Evolutionary conservation across 164 flowering plant genomes (phyloP).

Genomic region (Vitis amurensis): DNA sequence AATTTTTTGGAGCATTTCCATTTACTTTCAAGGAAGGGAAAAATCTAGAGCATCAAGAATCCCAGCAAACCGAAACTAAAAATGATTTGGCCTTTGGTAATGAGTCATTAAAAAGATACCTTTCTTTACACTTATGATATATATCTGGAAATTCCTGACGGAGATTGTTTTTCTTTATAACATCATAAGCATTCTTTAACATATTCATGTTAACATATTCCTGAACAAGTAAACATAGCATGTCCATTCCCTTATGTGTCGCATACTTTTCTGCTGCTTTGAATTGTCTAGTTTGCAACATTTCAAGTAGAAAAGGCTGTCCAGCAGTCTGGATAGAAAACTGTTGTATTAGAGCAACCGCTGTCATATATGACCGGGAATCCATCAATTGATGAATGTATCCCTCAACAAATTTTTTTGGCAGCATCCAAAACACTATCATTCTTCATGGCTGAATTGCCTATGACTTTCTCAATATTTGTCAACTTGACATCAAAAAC

Average conservation of each 20-base stretch:
- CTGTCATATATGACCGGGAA: constrained; percentile 64
- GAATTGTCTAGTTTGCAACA: constrained; percentile 59
- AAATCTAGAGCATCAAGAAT: not conserved
- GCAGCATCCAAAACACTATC: constrained; percentile 33
- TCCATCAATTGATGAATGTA: constrained; percentile 54
- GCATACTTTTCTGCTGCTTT: constrained; percentile 97
- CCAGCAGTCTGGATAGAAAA: constrained; percentile 68
- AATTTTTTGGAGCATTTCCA: constrained; percentile 15
- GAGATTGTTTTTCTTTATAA: constrained; percentile 76
- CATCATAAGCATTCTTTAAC: constrained; percentile 57
- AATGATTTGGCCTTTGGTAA: not conserved
- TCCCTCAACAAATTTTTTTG: constrained; percentile 47
- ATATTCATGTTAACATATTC: constrained; percentile 60
- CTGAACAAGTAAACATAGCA: constrained; percentile 64
- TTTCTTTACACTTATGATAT: constrained; percentile 66
- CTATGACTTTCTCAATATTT: constrained; percentile 50
- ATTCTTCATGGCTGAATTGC: constrained; percentile 27
- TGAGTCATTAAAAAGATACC: constrained; percentile 31
- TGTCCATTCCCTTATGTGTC: constrained; percentile 80
- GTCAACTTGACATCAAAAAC: constrained; percentile 53
- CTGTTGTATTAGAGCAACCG: constrained; percentile 65
- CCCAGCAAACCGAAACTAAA: too few species aligned
- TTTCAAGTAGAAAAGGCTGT: constrained; percentile 57
- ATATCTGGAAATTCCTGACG: constrained; percentile 71
- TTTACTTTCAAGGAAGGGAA: not conserved